Evolutionary conservation across 768 basidiomycete genomes (phyloP).

Genomic region (Termitomyces sp.): DNA sequence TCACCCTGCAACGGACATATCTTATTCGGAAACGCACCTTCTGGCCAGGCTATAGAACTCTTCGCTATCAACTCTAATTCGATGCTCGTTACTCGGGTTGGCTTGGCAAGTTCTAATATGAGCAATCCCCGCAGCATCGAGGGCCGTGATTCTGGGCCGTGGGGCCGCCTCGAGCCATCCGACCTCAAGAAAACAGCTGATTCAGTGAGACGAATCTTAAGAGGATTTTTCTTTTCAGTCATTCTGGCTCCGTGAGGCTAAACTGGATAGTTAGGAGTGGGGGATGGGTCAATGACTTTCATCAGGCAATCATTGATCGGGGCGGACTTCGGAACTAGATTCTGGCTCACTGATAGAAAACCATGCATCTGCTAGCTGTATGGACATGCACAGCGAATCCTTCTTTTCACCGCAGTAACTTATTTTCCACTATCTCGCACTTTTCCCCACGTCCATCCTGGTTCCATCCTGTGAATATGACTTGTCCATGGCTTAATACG

Average conservation of each 20-base stretch:
- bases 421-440: not conserved
- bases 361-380: not conserved
- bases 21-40: conserved; percentile 48
- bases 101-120: conserved; percentile 54
- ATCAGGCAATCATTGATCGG: conserved; percentile 3
- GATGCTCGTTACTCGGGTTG: conserved; percentile 83
- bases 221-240: conserved; percentile 31
- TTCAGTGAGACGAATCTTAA: conserved; percentile 63
- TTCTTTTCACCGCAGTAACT: not conserved
- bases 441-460: not conserved
- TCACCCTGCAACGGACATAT: not conserved
- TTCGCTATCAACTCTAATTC: conserved; percentile 74
- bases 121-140: conserved; percentile 64
- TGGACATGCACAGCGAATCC: not conserved
- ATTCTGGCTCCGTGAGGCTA: conserved; percentile 1
- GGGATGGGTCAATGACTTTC: too few relatives aligned
- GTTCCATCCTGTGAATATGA: not conserved
- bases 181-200: conserved; percentile 66
- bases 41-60: conserved; percentile 72
- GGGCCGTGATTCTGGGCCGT: conserved; percentile 25
- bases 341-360: not conserved
- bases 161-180: conserved; percentile 32
- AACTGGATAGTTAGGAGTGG: not conserved
- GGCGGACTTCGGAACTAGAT: not conserved
- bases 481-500: not conserved